Evolutionary conservation across 2,329 filamentous ascomycete species (phyloP), one percentile per base, ranked within the genome.

Genomic region (Microcyclosporella mali): DNA sequence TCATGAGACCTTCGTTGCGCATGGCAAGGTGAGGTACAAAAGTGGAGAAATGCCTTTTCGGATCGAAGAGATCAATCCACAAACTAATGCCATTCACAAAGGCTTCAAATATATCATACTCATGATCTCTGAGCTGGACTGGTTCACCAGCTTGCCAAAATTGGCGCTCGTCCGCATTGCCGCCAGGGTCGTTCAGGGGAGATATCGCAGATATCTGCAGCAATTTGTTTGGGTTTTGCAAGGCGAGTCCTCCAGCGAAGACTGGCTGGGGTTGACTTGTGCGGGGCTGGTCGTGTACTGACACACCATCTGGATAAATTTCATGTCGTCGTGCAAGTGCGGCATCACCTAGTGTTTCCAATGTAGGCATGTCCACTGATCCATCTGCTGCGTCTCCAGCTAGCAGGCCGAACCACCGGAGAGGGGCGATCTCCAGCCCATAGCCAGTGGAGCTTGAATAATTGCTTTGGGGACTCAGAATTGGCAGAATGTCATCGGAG

Each of bases 1-100:
- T 78, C 64, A 80, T 69, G 2, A 80, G 54, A 1, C 77, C 77
- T 18, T 70, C 62, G 50, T 81, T 80, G 19, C 70, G 67, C 43
- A 77, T 59, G 2, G 73, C 70, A 40, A 66, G 45, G 51, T 66
- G 60, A 12, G 63, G 65, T 4, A 69, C 60, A 18, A 61, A 51
- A 4, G 56, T 63, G 1, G 62, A 61, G 30, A 68, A 66, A 36
- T 70, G 65, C 41, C 58, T 61, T 3, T 60, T 50, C 1, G 68
- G 66, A 49, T 72, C 70, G 41, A 66, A 68, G 1, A 72, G 55
- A 47, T 73, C 70, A 27, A 72, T 55, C 55, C 68, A 68, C 0
- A 60, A 50, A 6, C 66, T 64, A 31, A 66, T 55, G 1, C 57
- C 54, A 12, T 52, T 62, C 4, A 69, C 59, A 41, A 66, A 71